Evolutionary conservation across 2,329 filamentous ascomycete genomes (phyloP).

Genomic region (Ophiostoma fasciatum): DNA sequence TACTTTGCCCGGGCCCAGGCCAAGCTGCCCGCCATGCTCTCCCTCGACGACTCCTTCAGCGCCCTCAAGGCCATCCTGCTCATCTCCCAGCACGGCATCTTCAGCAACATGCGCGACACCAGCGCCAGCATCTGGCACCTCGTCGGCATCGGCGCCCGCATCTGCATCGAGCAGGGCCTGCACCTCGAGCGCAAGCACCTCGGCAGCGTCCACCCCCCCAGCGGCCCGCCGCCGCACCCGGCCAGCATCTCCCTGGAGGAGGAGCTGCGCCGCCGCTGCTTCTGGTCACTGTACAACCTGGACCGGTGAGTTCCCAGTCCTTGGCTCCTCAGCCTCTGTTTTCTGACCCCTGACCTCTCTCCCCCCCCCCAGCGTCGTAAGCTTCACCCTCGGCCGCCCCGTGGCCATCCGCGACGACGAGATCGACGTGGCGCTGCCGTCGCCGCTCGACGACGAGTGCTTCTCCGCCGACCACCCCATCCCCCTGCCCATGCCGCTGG

Average conservation of each 20-base stretch:
- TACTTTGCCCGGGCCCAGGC: conserved; percentile 3
- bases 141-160: conserved; percentile 5
- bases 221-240: neutral
- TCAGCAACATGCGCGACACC: conserved; percentile 5
- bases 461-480: neutral
- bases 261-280: conserved; percentile 6
- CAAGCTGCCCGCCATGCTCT: neutral
- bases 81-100: conserved; percentile 7
- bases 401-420: conserved; percentile 9
- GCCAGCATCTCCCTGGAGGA: neutral
- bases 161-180: conserved; percentile 8
- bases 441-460: conserved; percentile 5
- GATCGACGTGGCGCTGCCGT: conserved; percentile 6
- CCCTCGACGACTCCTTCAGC: neutral
- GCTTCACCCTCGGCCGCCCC: conserved; percentile 4
- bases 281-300: conserved; percentile 9
- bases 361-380: neutral
- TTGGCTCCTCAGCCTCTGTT: neutral
- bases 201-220: neutral
- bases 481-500: neutral
- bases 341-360: neutral
- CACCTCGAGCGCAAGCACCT: conserved; percentile 2
- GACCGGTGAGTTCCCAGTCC: conserved; percentile 1
- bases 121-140: conserved; percentile 7
- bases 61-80: conserved; percentile 6